Percentiles rank a stretch among this genome's conserved stretches.
These are phyloP conservation scores for Gentiana macrophylla DNA, from an alignment of 257 asterid genomes.

Conservation along the genomic window DNA sequence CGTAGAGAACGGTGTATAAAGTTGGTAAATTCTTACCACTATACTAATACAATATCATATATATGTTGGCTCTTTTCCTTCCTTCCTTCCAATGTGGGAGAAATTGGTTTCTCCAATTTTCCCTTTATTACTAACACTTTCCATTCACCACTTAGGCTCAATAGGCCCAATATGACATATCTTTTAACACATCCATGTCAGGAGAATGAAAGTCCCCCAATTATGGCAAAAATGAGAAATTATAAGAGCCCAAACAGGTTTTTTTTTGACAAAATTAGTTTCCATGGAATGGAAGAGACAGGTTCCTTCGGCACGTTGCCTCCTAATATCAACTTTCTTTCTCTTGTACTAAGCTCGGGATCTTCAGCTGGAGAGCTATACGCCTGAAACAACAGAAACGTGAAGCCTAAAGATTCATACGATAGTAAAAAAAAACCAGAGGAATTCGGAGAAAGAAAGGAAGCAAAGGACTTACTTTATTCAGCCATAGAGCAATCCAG, in stretches of 20 bases:
- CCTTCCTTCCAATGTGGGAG: no score
- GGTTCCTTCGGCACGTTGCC: conserved; percentile 59
- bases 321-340: conserved; percentile 53
- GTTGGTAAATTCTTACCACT: no score
- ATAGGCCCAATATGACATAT: no score
- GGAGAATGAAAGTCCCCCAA: conserved; percentile 96
- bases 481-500: conserved; percentile 92
- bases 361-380: conserved; percentile 84
- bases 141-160: no score
- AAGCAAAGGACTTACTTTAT: conserved; percentile 47
- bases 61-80: no score
- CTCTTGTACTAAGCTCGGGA: conserved; percentile 53
- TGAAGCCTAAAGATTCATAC: no score
- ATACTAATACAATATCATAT: no score
- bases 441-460: conserved; percentile 8
- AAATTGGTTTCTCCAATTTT: no score
- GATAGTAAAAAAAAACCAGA: no score
- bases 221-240: conserved; percentile 97
- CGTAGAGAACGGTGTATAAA: no score
- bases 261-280: conserved; percentile 61
- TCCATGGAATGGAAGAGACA: conserved; percentile 86
- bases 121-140: no score
- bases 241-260: conserved; percentile 97
- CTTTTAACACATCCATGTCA: conserved; percentile 99
- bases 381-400: conserved; percentile 36